A percentile compares a stretch with the other conserved stretches of the same genome.
phyloP scores from a whole-genome alignment of 2,329 filamentous ascomycete species.

The Scolecobasidium constrictum region DNA sequence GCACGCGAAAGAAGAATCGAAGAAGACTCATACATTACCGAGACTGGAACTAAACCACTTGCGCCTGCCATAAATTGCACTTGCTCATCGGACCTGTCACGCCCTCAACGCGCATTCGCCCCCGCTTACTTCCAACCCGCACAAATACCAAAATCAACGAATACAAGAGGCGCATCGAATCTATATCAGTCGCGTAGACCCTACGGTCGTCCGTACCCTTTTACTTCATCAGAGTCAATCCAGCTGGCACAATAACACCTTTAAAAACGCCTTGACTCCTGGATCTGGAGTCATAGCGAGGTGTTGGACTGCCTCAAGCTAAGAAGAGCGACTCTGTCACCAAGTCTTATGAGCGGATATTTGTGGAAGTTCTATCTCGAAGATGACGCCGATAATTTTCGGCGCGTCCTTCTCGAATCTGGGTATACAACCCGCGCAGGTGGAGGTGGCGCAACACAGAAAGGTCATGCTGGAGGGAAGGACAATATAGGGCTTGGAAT shows the following conservation, averaged over 20 bases:
- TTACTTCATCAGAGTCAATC: slow-evolving; percentile 27
- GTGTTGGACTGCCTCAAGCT: slow-evolving; percentile 51
- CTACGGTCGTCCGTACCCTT: not conserved
- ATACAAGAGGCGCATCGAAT: not conserved
- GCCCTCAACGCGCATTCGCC: not conserved
- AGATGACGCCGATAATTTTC: slow-evolving; percentile 94
- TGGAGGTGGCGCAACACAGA: slow-evolving; percentile 31
- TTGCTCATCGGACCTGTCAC: too few species aligned
- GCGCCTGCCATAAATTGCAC: too few species aligned
- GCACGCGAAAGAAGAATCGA: too few species aligned
- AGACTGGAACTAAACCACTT: too few species aligned
- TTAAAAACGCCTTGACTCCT: slow-evolving; percentile 85
- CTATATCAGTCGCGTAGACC: not conserved
- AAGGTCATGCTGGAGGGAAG: slow-evolving; percentile 25
- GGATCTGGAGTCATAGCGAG: slow-evolving; percentile 71
- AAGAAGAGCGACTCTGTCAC: slow-evolving; percentile 27
- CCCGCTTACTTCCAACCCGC: not conserved
- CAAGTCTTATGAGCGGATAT: slow-evolving; percentile 77
- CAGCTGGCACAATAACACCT: slow-evolving; percentile 43
- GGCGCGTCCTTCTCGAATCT: slow-evolving; percentile 70
- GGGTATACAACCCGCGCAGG: slow-evolving; percentile 45
- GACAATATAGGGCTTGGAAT: slow-evolving; percentile 7
- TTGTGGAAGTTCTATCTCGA: slow-evolving; percentile 96
- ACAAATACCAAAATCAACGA: not conserved
- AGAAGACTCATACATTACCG: too few species aligned